These are phyloP conservation scores for Pistacia integerrima DNA, from an alignment of 345 rosid genomes.

Conservation along the genomic window DNA sequence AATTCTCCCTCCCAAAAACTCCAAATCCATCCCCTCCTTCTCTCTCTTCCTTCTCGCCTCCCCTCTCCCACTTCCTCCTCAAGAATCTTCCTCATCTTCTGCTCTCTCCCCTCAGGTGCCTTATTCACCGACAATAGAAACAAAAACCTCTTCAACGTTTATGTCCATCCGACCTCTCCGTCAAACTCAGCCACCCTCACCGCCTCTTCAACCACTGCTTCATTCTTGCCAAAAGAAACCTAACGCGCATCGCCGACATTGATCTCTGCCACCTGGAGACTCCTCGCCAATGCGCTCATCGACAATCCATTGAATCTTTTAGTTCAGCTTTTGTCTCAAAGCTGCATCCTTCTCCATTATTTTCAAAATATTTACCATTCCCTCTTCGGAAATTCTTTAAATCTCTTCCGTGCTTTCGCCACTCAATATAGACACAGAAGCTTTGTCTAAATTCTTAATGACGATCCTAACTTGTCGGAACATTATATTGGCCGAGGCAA, in stretches of 20 bases:
- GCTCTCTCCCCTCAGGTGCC: conserved; percentile 73
- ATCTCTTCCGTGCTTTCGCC: conserved; percentile 30
- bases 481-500: conserved; percentile 72
- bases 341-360: conserved; percentile 85
- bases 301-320: conserved; percentile 80
- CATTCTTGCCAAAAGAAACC: conserved; percentile 59
- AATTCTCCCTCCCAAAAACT: conserved; percentile 27
- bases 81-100: conserved; percentile 70
- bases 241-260: conserved; percentile 72
- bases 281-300: conserved; percentile 70
- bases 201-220: conserved; percentile 45
- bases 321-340: conserved; percentile 77
- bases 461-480: conserved; percentile 56
- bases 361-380: conserved; percentile 57
- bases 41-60: conserved; percentile 1
- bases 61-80: too few species aligned
- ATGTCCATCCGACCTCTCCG: conserved; percentile 77
- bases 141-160: conserved; percentile 56
- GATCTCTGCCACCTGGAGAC: conserved; percentile 77
- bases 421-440: conserved; percentile 41
- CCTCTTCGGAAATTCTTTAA: conserved; percentile 45
- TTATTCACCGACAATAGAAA: conserved; percentile 54
- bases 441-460: conserved; percentile 73
- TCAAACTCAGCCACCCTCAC: conserved; percentile 24
- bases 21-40: conserved; percentile 9